Evolutionary conservation across 2,329 filamentous ascomycete species (phyloP), one percentile per base, ranked within the genome.

Genomic region (Alternaria metachromatica): DNA sequence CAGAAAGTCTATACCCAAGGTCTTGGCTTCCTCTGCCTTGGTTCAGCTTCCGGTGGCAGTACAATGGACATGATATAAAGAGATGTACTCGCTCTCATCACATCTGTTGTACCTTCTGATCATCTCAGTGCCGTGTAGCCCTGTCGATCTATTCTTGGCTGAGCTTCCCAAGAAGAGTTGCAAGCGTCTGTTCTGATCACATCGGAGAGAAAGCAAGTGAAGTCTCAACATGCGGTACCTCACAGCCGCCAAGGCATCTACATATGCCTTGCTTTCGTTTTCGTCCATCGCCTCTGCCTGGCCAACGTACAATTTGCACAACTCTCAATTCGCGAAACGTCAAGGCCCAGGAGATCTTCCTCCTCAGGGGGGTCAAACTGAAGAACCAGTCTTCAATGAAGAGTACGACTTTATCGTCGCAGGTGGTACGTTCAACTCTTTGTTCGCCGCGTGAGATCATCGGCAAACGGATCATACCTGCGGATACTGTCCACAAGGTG

Each of bases 371-470:
- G 60, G 64, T 21, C 46, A 25, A 37, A 60, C 60, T 6, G 45
- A 61, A 2, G 55, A 62, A 3, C 65, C 64, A 20, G 25, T 45
- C 1, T 67, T 66, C 48, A 68, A 70, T 18, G 69, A 70, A 58
- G 67, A 70, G 25, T 70, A 69, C 15, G 69, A 72, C 55, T 70
- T 70, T 41, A 64, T 70, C 20, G 62, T 70, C 23, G 68, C 66
- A 2, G 69, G 69, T 44, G 69, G 65, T 66, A 68, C 20, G 65
- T 66, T 55, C 12, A 5, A 15, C 21, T 21, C 23, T 3, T 6
- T 15, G 5, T 4, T 33, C 15, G 9, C 18, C 8, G 1, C 25
- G 5, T 13, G 4, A 6, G 5, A 28, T n/a, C 8, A 6, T 23
- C 13, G 8, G 23, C 12, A 3, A n/a, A 6, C 5, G n/a, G 2